Evolutionary conservation across 257 asterid genomes (phyloP).

Genomic region (Rehmannia glutinosa): DNA sequence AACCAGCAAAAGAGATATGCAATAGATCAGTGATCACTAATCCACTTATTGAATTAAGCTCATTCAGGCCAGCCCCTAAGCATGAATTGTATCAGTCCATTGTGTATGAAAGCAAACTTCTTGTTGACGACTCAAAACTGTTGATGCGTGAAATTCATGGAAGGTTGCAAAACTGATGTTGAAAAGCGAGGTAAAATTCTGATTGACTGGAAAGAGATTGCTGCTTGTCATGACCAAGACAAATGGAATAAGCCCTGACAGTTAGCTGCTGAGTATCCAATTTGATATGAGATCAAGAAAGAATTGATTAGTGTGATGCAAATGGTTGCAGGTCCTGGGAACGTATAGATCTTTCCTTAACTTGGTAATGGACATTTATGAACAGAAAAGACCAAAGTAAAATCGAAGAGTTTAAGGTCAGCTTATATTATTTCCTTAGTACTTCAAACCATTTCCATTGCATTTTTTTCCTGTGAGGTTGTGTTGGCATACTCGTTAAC

Average conservation of each 20-base stretch:
- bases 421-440: neutral
- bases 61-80: conserved; percentile 53
- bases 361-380: neutral
- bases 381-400: neutral
- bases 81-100: conserved; percentile 43
- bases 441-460: neutral
- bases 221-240: neutral
- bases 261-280: neutral
- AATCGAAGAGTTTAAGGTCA: conserved; percentile 3
- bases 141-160: conserved; percentile 57
- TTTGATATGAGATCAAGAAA: neutral
- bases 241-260: neutral
- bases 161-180: conserved; percentile 28
- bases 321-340: neutral
- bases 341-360: neutral
- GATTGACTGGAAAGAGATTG: neutral
- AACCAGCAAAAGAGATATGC: conserved; percentile 67
- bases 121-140: conserved; percentile 49
- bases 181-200: neutral
- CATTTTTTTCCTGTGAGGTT: conserved; percentile 3
- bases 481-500: neutral
- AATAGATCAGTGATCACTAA: conserved; percentile 34
- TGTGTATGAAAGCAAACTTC: conserved; percentile 47
- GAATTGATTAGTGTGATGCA: neutral
- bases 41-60: conserved; percentile 48